Evolutionary conservation across 2,329 filamentous ascomycete species (phyloP).

Genomic region (Pseudomassariella vexata): DNA sequence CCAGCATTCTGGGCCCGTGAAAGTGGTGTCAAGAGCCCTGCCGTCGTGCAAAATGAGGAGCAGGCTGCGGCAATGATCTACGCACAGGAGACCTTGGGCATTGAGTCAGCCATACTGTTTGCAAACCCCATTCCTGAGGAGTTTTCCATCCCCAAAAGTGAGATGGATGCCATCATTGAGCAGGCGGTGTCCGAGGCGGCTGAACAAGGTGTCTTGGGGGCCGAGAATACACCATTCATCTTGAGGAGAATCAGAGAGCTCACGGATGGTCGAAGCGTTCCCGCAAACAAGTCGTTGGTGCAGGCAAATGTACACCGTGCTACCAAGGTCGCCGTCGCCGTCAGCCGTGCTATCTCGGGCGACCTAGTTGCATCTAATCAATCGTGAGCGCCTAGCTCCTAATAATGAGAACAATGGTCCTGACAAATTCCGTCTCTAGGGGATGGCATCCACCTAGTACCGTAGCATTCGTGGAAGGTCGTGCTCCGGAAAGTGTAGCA

Average conservation of each 20-base stretch:
- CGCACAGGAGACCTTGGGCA: conserved; percentile 65
- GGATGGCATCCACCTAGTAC: too few species aligned
- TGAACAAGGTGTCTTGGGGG: conserved; percentile 63
- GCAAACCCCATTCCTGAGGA: conserved; percentile 80
- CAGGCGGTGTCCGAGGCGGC: conserved; percentile 61
- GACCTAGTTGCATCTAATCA: conserved; percentile 14
- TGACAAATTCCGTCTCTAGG: too few species aligned
- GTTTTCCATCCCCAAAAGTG: conserved; percentile 60
- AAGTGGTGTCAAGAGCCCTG: conserved; percentile 75
- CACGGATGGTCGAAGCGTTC: conserved; percentile 64
- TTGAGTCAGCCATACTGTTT: conserved; percentile 77
- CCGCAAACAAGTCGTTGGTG: conserved; percentile 65
- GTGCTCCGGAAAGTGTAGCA: too few species aligned
- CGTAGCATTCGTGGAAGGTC: too few species aligned
- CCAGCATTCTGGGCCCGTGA: conserved; percentile 91
- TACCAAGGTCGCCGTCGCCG: conserved; percentile 47
- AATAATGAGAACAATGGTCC: too few species aligned
- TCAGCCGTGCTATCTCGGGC: conserved; percentile 37
- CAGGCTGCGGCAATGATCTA: conserved; percentile 88
- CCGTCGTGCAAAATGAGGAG: conserved; percentile 64
- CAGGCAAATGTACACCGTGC: conserved; percentile 48
- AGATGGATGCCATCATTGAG: conserved; percentile 66
- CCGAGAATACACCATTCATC: conserved; percentile 79
- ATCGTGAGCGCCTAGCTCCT: conserved; percentile 26
- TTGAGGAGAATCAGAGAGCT: conserved; percentile 73